Evolutionary conservation across 176 grass and related monocot genomes (phyloP), one percentile per base, ranked within the genome.

Genomic region (Oropetium thomaeum): DNA sequence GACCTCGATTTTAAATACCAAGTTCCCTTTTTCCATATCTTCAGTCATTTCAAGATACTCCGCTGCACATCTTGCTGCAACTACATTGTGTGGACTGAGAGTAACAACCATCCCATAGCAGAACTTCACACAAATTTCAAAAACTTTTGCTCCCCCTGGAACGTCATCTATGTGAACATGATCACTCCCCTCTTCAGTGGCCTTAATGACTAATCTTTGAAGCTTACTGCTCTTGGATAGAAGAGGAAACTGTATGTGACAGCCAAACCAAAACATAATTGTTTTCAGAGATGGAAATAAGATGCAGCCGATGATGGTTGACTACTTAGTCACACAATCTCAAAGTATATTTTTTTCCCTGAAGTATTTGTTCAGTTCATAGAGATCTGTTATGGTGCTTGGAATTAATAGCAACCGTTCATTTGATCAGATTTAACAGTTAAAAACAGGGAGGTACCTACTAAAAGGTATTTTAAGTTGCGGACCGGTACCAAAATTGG

Each of bases 41-140:
- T 99, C 96, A 4, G 85, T 90, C 96, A 99, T 99, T 84, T 95
- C 92, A 30, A 99, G 89, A 69, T 85, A 90, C 65, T 96, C 89
- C 1, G 92, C 89, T 20, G 92, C 92, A 71, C 92, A 99, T 85
- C 92, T 91, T 74, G 89, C 67, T 37, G 89, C 89, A 37, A 88
- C 92, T 44, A 96, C 89, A 72, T 96, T 99, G 84, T 96, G 88
- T 29, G 96, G 84, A 67, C 87, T 96, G 26, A 99, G 79, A 34
- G 92, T 99, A n/a, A 96, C 96, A 39, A 83, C 76, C 84, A 99
- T 96, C 39, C 96, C 96, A 43, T 99, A 99, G 80, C 96, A 99
- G 85, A 99, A 99, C 61, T 99, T 99, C 40, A 92, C 82, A 20
- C 96, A 99, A 64, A 90, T 84, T 76, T 99, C 96, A 33, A 99